Base-by-base conservation (phyloP, 305 asterid genomes). In the Andrographis paniculata region DNA sequence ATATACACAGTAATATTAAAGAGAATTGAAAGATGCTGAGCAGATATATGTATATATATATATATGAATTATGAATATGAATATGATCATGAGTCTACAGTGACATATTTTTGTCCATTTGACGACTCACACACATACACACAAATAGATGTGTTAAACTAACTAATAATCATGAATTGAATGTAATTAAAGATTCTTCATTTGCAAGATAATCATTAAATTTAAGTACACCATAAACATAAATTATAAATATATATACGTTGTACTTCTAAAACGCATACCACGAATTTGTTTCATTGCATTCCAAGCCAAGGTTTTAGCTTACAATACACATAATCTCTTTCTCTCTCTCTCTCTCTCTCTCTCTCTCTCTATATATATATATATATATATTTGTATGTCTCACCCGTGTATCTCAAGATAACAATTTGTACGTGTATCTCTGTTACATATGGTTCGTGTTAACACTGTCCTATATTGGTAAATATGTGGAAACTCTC, bases 321-420 rank as follows among this genome's bases (percentile, higher is more conserved):
- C 75, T 62, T 65, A 73, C 65, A 61, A 38, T 65, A 31, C 66
- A 71, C 73, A 40, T 75, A 52, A 62, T 50, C 62, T 54, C 38
- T 20, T 7, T 13, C 44, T 41, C 40, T 14, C 49, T 23, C 47
- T 51, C 30, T 35, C 53, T n/a, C 42, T 8, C 45, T 40, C 40
- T 14, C 49, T 23, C 47, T 51, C 30, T 35, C 53, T n/a, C 42
- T 8, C 45, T 40, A n/a, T n/a, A n/a, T n/a, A n/a, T n/a, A n/a
- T n/a, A n/a, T n/a, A n/a, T n/a, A n/a, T n/a, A n/a, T n/a, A n/a
- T n/a, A n/a, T n/a, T n/a, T n/a, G n/a, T n/a, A 7, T 12, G 48
- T 43, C 20, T 31, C 73, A 67, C 73, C 64, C 75, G 73, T 70
- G 68, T 67, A 55, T 21, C 46, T 44, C 52, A 58, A 61, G 70